Evolutionary conservation across 345 rosid species (phyloP).

Genomic region (Hypericum perforatum): DNA sequence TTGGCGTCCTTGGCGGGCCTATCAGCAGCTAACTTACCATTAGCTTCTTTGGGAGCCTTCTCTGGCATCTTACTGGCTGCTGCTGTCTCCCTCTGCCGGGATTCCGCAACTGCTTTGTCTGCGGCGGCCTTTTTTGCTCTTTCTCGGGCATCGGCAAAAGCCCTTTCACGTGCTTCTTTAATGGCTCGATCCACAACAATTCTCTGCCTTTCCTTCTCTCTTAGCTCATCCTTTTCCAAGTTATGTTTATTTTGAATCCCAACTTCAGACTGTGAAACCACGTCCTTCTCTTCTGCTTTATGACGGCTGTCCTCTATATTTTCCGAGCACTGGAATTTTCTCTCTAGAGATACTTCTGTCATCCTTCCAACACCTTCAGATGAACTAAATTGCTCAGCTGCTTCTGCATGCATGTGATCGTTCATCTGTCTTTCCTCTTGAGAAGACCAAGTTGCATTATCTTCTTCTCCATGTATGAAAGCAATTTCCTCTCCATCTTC

Average conservation of each 20-base stretch:
- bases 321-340: slow-evolving; percentile 18
- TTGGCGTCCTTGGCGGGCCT: slow-evolving; percentile 56
- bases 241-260: too few species aligned
- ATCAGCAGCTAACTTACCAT: slow-evolving; percentile 23
- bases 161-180: slow-evolving; percentile 89
- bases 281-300: not conserved
- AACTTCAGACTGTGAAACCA: too few species aligned
- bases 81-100: slow-evolving; percentile 40
- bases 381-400: slow-evolving; percentile 21
- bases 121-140: slow-evolving; percentile 51
- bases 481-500: slow-evolving; percentile 24
- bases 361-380: slow-evolving; percentile 26
- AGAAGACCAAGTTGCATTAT: slow-evolving; percentile 14
- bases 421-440: slow-evolving; percentile 23
- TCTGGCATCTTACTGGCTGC: slow-evolving; percentile 47
- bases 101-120: slow-evolving; percentile 59
- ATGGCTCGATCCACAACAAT: slow-evolving; percentile 85
- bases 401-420: slow-evolving; percentile 17
- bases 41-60: slow-evolving; percentile 40
- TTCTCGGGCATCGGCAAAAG: slow-evolving; percentile 79
- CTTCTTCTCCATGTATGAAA: slow-evolving; percentile 21
- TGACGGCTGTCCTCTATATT: slow-evolving; percentile 26
- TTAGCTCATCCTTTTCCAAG: not conserved
- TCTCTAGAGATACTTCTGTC: slow-evolving; percentile 5
- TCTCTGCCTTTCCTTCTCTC: slow-evolving; percentile 62